Base-by-base conservation (phyloP, 306 rosid species). In the Styphnolobium japonicum region DNA sequence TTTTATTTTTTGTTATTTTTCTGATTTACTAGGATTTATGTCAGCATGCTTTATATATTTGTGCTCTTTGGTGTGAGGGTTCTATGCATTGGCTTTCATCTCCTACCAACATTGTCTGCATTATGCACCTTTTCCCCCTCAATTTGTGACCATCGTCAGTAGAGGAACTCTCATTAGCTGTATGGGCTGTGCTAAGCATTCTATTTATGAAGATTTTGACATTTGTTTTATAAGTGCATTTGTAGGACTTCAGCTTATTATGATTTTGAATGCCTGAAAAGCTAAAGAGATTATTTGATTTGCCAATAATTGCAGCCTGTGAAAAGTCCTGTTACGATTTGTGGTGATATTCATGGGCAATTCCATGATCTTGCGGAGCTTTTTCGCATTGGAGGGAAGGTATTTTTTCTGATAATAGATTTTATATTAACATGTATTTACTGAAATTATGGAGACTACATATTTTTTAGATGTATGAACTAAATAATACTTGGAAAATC, bases 321-420 rank as follows among this genome's bases (percentile, higher is more conserved):
- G 73, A 95, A 88, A 81, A 90, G 98, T 72, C 98, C 98, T 55
- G 97, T 95, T 21, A 95, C 98, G 37, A 95, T 92, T 21, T 95
- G 98, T 53, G 98, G 98, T 73, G 98, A 92, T 90, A 95, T 95
- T 86, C 98, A 95, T 19, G 98, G 98, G 66, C 97, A 95, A 43
- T 95, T 95, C 80, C 98, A 95, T 73, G 98, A 95, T 84, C 98
- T 95, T 81, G 97, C 98, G 1, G 98, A 95, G 88, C 98, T 95
- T 67, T 92, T 95, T 72, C 96, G 96, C 79, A 95, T 95, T 81
- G 97, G 98, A 70, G 98, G 98, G 61, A 95, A 91, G 98, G 98
- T 92, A 92, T 67, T 75, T 49, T 36, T 74, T 77, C 49, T 76
- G 45, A 43, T 60, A 58, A 18, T 58, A 56, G 45, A n/a, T 21